phyloP scores from a whole-genome alignment of 176 grass and related monocot species.

The Tuctoria greenei region DNA sequence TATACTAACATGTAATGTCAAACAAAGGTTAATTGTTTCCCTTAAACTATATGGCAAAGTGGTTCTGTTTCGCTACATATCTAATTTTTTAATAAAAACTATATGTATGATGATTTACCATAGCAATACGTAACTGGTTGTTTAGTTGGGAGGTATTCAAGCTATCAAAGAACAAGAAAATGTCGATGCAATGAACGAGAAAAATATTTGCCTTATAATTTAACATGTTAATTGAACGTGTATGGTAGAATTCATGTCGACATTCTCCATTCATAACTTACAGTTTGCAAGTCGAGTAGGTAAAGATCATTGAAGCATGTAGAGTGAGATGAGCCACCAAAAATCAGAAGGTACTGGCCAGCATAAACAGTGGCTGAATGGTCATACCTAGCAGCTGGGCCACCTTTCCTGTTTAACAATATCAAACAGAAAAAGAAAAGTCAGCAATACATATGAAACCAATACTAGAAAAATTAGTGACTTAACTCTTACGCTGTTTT shows the following conservation, averaged over 20 bases:
- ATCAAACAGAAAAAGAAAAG: slow-evolving; percentile 26
- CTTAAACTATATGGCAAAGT: too few species aligned
- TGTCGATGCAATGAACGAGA: background rate
- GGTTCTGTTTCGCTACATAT: too few species aligned
- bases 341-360: slow-evolving; percentile 87
- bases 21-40: too few species aligned
- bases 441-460: background rate
- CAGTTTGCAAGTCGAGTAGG: slow-evolving; percentile 77
- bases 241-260: slow-evolving; percentile 15
- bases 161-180: slow-evolving; percentile 5
- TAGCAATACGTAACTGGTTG: too few species aligned
- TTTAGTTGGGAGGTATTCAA: background rate
- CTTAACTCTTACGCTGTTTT: slow-evolving; percentile 57
- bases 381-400: slow-evolving; percentile 82
- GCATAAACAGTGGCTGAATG: slow-evolving; percentile 75
- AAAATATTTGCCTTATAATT: background rate
- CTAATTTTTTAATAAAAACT: too few species aligned
- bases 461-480: slow-evolving; percentile 31
- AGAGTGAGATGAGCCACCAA: slow-evolving; percentile 93
- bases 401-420: slow-evolving; percentile 55
- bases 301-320: slow-evolving; percentile 94
- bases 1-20: too few species aligned
- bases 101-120: too few species aligned
- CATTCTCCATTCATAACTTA: slow-evolving; percentile 38
- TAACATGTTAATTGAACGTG: slow-evolving; percentile 4